Conservation (phyloP, 495 filamentous ascomycete genomes). For the Halenospora varia region DNA sequence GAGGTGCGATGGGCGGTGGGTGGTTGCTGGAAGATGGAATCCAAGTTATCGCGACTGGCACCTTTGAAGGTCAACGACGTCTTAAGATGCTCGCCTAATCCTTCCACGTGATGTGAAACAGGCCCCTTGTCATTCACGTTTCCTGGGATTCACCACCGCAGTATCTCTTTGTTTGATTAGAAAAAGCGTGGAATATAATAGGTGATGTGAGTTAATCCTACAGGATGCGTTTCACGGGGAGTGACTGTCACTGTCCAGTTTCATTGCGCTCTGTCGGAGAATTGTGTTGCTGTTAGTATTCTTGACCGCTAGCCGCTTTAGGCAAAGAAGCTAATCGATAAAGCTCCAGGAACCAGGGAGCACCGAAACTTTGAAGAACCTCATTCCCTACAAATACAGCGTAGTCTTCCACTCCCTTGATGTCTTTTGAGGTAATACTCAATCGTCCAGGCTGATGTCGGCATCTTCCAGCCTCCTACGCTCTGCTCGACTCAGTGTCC, state of each 20-base stretch:
- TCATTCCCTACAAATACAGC: background rate
- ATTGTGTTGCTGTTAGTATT: background rate
- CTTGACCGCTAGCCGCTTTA: background rate
- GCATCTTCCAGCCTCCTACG: slow-evolving; percentile 15
- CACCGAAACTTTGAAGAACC: background rate
- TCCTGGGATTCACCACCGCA: background rate
- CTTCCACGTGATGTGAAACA: slow-evolving; percentile 6
- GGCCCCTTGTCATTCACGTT: background rate
- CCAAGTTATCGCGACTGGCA: slow-evolving; percentile 17
- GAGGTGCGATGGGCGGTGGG: slow-evolving; percentile 9
- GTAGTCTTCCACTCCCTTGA: slow-evolving; percentile 1
- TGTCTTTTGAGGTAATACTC: slow-evolving; percentile 14
- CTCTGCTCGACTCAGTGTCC: slow-evolving; percentile 17
- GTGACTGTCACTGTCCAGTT: too few species aligned
- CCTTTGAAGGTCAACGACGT: slow-evolving; percentile 8
- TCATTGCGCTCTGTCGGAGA: background rate
- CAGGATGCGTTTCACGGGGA: too few species aligned
- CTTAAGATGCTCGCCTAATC: slow-evolving; percentile 1
- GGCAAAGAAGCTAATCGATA: slow-evolving; percentile 6
- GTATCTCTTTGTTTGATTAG: too few species aligned
- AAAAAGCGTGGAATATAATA: too few species aligned
- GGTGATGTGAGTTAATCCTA: too few species aligned
- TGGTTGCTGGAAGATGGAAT: slow-evolving; percentile 5
- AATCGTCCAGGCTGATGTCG: slow-evolving; percentile 24
- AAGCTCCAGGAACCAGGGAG: background rate